Percentiles rank a stretch among this genome's conserved stretches.
Evolutionary conservation across 2,329 filamentous ascomycete species (phyloP).

Genomic region (Penicillium sp.): DNA sequence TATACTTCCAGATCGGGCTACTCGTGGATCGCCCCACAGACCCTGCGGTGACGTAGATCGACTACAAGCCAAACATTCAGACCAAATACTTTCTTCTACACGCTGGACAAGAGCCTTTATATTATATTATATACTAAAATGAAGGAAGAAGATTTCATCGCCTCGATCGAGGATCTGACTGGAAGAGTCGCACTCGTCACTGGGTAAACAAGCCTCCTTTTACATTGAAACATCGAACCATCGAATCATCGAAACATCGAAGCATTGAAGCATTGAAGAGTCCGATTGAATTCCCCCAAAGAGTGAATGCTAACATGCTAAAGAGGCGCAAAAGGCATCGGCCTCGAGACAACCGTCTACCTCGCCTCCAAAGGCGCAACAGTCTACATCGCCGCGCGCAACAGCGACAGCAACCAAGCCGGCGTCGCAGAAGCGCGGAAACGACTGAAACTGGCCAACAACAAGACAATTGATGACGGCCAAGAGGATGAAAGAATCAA

Average conservation of each 20-base stretch:
- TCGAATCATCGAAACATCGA: no score
- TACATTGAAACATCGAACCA: neutral
- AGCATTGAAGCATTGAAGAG: no score
- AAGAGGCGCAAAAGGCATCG: constrained; percentile 14
- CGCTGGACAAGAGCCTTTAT: no score
- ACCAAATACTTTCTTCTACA: no score
- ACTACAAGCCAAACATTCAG: no score
- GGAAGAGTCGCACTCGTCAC: constrained; percentile 11
- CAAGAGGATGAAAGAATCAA: constrained; percentile 5
- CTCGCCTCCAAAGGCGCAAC: constrained; percentile 12
- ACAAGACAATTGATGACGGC: neutral
- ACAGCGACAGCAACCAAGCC: constrained; percentile 4
- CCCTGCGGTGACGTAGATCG: neutral
- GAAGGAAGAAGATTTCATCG: constrained; percentile 12
- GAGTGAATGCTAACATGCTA: neutral
- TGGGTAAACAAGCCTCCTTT: neutral
- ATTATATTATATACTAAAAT: neutral
- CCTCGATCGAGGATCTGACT: constrained; percentile 10
- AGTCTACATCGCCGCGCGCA: constrained; percentile 13
- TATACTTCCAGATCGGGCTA: neutral
- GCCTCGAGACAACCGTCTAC: constrained; percentile 12
- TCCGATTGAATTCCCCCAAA: no score
- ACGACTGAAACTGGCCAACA: neutral
- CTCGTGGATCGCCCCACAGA: no score
- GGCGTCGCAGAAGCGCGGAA: constrained; percentile 11